Base-by-base conservation (phyloP, 2,329 filamentous ascomycete species). In the Leptographium wingfieldii region DNA sequence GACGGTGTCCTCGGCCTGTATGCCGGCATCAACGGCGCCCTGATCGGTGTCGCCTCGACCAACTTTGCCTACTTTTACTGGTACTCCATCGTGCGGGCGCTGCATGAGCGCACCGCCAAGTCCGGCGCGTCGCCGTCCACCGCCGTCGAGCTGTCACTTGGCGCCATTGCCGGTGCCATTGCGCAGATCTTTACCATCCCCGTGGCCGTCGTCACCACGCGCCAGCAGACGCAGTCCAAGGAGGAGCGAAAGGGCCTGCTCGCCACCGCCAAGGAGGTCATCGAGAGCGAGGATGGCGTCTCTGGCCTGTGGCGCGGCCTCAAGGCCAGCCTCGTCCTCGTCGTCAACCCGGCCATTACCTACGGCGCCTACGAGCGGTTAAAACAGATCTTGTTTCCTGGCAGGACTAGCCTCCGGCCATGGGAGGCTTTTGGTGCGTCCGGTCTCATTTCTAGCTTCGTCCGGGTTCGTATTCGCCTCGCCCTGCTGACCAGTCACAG, bases 21-120 rank as follows among this genome's bases (percentile, higher is more conserved):
- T 69, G 84, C 88, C 58, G 94, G 94, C 62, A 92, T 99, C 71
- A 80, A 84, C 62, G 92, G 92, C 57, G 85, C 92, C 5, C 78
- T 99, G 22, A 76, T 97, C 57, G 94, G 94, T 59, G 94, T 99
- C 43, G 92, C 91, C 1, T 96, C 92, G 31, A 97, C 92, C 58
- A 99, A 99, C 73, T 99, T 99, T 71, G 94, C 94, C 68, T 99
- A 99, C 76, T 99, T 99, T 72, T 99, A 99, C 77, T 97, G 92
- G 92, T 97, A 97, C 72, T 92, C 90, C 5, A 76, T 94, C 33
- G 90, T 96, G 38, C 85, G 94, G 64, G 84, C 84, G 19, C 73
- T 96, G 25, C 97, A 97, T 72, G 74, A 89, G 66, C 81, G 81
- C 65, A 76, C 82, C 49, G 72, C 79, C 63, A 81, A 80, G 65